Conservation (phyloP, 2,329 filamentous ascomycete genomes). For the Dryadomyces quercivorus region DNA sequence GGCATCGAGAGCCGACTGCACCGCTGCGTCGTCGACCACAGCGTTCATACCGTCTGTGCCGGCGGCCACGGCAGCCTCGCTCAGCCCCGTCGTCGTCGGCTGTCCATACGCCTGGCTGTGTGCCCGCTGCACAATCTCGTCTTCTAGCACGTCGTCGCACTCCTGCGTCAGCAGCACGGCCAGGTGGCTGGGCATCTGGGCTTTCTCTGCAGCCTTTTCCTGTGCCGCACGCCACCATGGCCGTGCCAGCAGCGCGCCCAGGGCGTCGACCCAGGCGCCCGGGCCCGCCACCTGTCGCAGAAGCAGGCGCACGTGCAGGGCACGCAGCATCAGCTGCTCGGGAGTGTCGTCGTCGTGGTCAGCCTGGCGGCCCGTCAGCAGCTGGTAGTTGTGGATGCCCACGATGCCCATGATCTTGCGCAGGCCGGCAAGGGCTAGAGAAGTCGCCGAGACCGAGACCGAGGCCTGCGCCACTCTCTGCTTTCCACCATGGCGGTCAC, state of each 20-base stretch:
- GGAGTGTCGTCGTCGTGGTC: conserved; percentile 81
- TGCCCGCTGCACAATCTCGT: conserved; percentile 68
- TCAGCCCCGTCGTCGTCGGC: conserved; percentile 55
- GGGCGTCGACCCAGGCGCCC: conserved; percentile 51
- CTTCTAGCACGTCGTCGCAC: conserved; percentile 69
- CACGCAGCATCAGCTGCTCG: conserved; percentile 76
- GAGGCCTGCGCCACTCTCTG: background rate
- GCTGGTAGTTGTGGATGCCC: background rate
- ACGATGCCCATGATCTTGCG: background rate
- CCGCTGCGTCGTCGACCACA: conserved; percentile 74
- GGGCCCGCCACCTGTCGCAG: conserved; percentile 61
- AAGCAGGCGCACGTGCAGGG: conserved; percentile 80
- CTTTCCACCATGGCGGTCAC: background rate
- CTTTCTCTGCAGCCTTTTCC: conserved; percentile 33
- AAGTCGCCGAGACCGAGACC: conserved; percentile 52
- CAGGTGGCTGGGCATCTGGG: conserved; percentile 65
- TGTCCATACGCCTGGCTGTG: conserved; percentile 85
- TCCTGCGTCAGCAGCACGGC: conserved; percentile 64
- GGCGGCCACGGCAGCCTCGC: conserved; percentile 36
- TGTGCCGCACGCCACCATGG: conserved; percentile 74
- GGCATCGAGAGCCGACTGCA: conserved; percentile 78
- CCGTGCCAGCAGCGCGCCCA: conserved; percentile 62
- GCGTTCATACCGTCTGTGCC: conserved; percentile 64
- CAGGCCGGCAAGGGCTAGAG: conserved; percentile 18
- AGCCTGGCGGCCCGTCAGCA: conserved; percentile 64